Conservation (phyloP, 2,329 filamentous ascomycete genomes). For the Elsinoe ampelina region DNA sequence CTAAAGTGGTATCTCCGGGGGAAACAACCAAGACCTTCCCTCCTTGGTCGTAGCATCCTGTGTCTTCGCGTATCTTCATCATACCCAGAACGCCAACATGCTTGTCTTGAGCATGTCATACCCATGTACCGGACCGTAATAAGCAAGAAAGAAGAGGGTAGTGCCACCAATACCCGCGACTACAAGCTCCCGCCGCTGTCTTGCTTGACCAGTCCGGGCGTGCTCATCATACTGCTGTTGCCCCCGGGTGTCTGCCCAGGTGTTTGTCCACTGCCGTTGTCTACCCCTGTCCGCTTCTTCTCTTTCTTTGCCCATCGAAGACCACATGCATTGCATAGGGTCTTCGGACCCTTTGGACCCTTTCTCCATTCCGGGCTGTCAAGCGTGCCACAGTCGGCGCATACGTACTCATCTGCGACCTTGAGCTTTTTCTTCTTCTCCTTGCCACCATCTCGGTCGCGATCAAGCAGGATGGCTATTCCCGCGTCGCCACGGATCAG, state of each 20-base stretch:
- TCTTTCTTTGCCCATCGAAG: slow-evolving; percentile 33
- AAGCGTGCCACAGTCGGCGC: slow-evolving; percentile 87
- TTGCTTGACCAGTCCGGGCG: slow-evolving; percentile 14
- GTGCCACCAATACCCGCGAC: background rate
- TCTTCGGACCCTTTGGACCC: slow-evolving; percentile 85
- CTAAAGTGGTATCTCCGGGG: background rate
- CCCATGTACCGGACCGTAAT: background rate
- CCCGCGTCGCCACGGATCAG: slow-evolving; percentile 79
- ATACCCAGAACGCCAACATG: background rate
- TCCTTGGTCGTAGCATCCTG: background rate
- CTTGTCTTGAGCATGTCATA: background rate
- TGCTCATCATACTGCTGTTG: background rate
- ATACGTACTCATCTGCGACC: slow-evolving; percentile 76
- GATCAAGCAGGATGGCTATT: slow-evolving; percentile 72
- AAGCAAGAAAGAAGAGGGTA: background rate
- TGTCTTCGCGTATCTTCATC: background rate
- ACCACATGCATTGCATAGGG: slow-evolving; percentile 90
- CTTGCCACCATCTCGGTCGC: slow-evolving; percentile 63
- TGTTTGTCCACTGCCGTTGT: slow-evolving; percentile 1
- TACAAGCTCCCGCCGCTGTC: slow-evolving; percentile 16
- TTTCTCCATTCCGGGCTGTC: slow-evolving; percentile 96
- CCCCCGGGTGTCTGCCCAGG: slow-evolving; percentile 14
- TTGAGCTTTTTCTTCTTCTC: slow-evolving; percentile 87
- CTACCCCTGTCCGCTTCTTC: slow-evolving; percentile 25
- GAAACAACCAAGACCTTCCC: background rate